Evolutionary conservation across 148 eudicot genomes (phyloP), one percentile per base, ranked within the genome.

Genomic region (Cornus florida): DNA sequence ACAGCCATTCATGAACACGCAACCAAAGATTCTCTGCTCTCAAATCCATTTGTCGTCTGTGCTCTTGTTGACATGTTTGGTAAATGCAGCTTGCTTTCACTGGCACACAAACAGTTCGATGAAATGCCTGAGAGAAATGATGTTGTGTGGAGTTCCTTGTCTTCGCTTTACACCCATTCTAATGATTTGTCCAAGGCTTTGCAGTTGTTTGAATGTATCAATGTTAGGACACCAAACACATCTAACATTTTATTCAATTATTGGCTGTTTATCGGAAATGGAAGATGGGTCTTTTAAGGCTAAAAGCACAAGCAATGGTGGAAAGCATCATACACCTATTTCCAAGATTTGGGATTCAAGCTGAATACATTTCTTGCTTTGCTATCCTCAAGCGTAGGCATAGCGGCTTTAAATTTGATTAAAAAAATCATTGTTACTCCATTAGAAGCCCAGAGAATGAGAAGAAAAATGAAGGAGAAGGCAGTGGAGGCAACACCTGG

Each of bases 141-240:
- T 20, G 87, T 89, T 48, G 89, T 87, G 12, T 89, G 90, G 90
- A 89, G 87, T 74, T 81, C 87, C 0, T 85, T 89, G 86, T 82
- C 87, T n/a, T 89, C 88, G 2, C 66, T 87, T 0, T 85, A 87
- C 80, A 72, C 84, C 1, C 85, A 78, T 46, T 77, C 79, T 78
- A 67, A 74, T 75, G 60, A 79, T 75, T 78, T 83, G 31, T 31
- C 74, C 22, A 73, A 78, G 60, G 88, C 88, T 65, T 41, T 85
- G 70, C 46, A 74, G 68, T 74, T 89, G 89, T 85, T 89, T 82
- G 88, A 83, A 32, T 41, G 43, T 12, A 87, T 89, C 84, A 85
- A 85, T 81, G 83, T 85, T 73, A 28, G 28, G 0, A 23, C n/a
- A 38, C 89, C 89, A 7, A 87, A 72, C 68, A 82, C 80, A 1